A percentile compares a stretch with the other conserved stretches of the same genome.
phyloP scores from a whole-genome alignment of 1,284 basidiomycete genomes.

The Microbotryomycetes sp. region DNA sequence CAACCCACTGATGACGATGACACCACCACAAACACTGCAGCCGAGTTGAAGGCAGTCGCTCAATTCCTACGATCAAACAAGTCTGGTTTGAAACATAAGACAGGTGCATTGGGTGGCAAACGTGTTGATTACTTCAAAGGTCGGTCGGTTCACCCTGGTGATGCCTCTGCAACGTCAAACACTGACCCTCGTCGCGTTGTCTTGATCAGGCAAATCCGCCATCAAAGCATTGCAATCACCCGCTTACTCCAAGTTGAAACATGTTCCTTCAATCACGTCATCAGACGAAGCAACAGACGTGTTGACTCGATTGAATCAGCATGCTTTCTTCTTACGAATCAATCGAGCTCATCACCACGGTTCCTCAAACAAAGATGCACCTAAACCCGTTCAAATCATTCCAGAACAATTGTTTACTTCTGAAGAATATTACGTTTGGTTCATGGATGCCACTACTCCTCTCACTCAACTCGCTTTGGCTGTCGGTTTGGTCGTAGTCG shows the following conservation, averaged over 20 bases:
- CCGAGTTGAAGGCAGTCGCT: constrained; percentile 56
- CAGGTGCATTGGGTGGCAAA: constrained; percentile 88
- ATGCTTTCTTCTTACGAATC: constrained; percentile 76
- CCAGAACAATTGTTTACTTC: constrained; percentile 69
- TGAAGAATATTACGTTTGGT: constrained; percentile 88
- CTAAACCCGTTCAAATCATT: constrained; percentile 70
- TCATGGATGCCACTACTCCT: constrained; percentile 66
- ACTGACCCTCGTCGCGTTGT: background rate
- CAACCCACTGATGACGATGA: too few species aligned
- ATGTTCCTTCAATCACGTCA: constrained; percentile 49
- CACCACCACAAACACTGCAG: too few species aligned
- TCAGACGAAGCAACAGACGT: constrained; percentile 71
- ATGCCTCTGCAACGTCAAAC: background rate
- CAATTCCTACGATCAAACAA: constrained; percentile 71
- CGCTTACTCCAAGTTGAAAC: constrained; percentile 68
- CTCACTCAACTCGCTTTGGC: constrained; percentile 83
- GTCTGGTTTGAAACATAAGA: constrained; percentile 79
- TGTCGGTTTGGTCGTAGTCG: constrained; percentile 81
- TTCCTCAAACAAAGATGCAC: constrained; percentile 52
- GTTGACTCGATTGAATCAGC: constrained; percentile 60
- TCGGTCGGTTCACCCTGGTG: constrained; percentile 44
- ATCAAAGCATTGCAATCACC: constrained; percentile 87
- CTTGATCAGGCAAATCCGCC: constrained; percentile 69
- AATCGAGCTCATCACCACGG: constrained; percentile 57
- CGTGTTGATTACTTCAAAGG: constrained; percentile 98